Conservation (phyloP, 2,329 filamentous ascomycete genomes). For the Colletotrichum sp. region DNA sequence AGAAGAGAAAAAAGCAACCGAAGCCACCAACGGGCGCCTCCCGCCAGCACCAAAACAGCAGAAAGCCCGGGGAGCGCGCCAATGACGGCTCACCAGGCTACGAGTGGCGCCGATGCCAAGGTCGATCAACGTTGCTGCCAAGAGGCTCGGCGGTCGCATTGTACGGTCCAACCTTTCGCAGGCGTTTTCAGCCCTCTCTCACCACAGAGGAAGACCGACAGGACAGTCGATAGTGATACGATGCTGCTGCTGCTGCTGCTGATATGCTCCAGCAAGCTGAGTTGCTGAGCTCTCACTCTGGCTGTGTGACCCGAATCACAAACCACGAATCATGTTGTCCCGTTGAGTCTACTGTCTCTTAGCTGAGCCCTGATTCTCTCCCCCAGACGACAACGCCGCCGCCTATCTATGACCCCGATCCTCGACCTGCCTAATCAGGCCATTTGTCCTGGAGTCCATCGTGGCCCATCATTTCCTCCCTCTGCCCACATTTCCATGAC, state of each 20-base stretch:
- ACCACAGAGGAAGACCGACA: not conserved
- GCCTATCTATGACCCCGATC: not conserved
- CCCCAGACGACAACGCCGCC: constrained; percentile 1
- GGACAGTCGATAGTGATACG: not conserved
- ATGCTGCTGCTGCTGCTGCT: not conserved
- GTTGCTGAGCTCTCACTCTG: not conserved
- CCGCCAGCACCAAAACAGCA: constrained; percentile 11
- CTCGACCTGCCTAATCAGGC: constrained; percentile 21
- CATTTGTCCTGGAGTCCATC: constrained; percentile 15
- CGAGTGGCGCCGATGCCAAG: constrained; percentile 19
- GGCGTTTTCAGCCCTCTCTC: not conserved
- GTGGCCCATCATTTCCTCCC: constrained; percentile 8
- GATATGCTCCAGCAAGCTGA: not conserved
- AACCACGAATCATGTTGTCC: not conserved
- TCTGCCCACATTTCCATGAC: not conserved
- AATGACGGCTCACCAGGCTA: not conserved
- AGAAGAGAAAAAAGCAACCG: not conserved
- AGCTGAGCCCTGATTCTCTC: not conserved
- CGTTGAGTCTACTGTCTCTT: not conserved
- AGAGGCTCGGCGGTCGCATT: constrained; percentile 14
- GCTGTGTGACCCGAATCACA: not conserved
- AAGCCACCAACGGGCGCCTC: not conserved
- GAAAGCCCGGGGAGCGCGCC: constrained; percentile 4
- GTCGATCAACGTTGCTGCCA: constrained; percentile 19
- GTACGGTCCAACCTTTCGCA: not conserved